Conservation (phyloP, 495 filamentous ascomycete genomes). For the Neurospora sublineolata region DNA sequence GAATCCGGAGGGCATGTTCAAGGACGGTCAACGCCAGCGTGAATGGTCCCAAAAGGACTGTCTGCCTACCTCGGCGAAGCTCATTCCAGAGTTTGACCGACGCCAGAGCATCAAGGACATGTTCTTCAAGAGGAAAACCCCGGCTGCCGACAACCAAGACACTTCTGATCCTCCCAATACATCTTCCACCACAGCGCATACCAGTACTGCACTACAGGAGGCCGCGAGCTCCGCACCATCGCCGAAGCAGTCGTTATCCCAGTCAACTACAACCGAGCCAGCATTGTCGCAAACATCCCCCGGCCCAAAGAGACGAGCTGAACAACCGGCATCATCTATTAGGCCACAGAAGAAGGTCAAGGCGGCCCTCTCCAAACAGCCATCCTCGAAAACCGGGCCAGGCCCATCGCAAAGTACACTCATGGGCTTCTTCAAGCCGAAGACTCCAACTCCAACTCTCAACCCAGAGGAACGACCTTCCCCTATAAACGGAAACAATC, state of each 20-base stretch:
- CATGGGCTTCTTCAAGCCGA: conserved; percentile 73
- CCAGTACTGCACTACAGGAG: neutral
- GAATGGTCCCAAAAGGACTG: conserved; percentile 56
- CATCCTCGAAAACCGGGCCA: conserved; percentile 21
- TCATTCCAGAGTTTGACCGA: conserved; percentile 79
- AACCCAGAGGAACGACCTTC: neutral
- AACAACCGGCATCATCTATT: conserved; percentile 6
- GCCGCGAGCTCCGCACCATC: neutral
- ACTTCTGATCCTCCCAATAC: neutral
- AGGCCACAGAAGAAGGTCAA: conserved; percentile 34
- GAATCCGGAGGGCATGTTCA: conserved; percentile 69
- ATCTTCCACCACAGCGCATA: neutral
- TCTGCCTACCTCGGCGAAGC: conserved; percentile 64
- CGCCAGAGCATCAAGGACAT: conserved; percentile 84
- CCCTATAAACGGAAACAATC: neutral
- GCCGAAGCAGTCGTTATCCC: neutral
- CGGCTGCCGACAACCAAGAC: neutral
- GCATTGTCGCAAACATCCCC: conserved; percentile 14
- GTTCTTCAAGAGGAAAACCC: conserved; percentile 52
- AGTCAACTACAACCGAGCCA: neutral
- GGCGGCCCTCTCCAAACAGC: conserved; percentile 20
- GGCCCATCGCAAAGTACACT: conserved; percentile 60
- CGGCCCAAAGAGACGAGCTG: conserved; percentile 24
- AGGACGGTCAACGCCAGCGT: conserved; percentile 52
- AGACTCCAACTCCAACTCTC: conserved; percentile 21